These are phyloP conservation scores for Priceomyces carsonii DNA, from an alignment of 805 yeast species.

Conservation along the genomic window DNA sequence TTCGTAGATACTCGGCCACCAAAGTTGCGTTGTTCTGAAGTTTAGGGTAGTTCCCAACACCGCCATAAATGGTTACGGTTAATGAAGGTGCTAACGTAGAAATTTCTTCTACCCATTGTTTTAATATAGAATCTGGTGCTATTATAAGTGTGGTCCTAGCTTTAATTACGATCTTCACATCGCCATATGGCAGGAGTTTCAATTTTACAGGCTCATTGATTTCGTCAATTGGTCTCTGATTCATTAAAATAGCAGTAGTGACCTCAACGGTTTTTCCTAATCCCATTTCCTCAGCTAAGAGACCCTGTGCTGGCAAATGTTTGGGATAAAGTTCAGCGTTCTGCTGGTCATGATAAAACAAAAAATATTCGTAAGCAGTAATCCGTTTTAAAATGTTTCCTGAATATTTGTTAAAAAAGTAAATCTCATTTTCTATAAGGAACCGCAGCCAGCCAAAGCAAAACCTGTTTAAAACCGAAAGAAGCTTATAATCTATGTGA, in stretches of 20 bases:
- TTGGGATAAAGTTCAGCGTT: conserved; percentile 22
- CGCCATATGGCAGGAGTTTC: conserved; percentile 35
- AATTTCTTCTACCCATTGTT: conserved; percentile 87
- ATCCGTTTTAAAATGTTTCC: conserved; percentile 43
- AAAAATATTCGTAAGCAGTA: conserved; percentile 28
- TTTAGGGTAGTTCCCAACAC: conserved; percentile 36
- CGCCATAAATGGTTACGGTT: conserved; percentile 63
- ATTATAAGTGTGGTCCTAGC: conserved; percentile 77
- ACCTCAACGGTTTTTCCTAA: conserved; percentile 92
- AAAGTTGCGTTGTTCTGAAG: conserved; percentile 32
- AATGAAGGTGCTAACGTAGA: conserved; percentile 56
- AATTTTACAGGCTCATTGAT: conserved; percentile 29
- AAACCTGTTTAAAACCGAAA: conserved; percentile 36
- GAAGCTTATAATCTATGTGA: conserved; percentile 22
- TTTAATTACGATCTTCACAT: conserved; percentile 46
- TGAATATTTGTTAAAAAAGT: conserved; percentile 54
- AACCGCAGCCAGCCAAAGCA: conserved; percentile 55
- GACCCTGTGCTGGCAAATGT: conserved; percentile 55
- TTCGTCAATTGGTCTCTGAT: conserved; percentile 50
- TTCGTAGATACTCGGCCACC: conserved; percentile 55
- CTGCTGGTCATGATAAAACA: conserved; percentile 23
- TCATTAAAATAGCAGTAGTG: conserved; percentile 60
- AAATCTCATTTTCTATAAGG: conserved; percentile 9
- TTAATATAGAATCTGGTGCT: conserved; percentile 79
- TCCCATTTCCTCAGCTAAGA: conserved; percentile 96